Evolutionary conservation across 345 rosid genomes (phyloP), one percentile per base, ranked within the genome.

Genomic region (Arabis hirsuta): DNA sequence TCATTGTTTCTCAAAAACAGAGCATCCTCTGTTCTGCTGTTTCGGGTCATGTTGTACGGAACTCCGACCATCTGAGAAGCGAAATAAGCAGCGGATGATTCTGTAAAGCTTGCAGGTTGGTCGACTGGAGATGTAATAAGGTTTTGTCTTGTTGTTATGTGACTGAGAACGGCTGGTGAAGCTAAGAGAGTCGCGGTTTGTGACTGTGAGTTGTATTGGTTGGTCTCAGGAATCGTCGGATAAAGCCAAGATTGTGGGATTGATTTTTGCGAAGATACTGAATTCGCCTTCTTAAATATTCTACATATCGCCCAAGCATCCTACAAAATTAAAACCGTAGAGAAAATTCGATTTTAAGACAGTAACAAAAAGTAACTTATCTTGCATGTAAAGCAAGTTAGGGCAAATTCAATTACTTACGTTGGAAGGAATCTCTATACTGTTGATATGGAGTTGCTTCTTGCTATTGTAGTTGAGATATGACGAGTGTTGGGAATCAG

Each of bases 241-340:
- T 47, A 67, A 16, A 69, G 22, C 90, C 88, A 85, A 31, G 96
- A 79, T 34, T 84, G 87, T 29, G 87, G 82, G 11, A 83, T 60
- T 56, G 96, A 81, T 81, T 86, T 84, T 46, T 89, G 98, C 16
- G 94, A 86, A 75, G 79, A 69, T 20, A 83, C 79, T 6, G 96
- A 75, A 44, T 82, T 91, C 4, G 87, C 82, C 76, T 94, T 94
- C 86, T 85, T 94, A 83, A 94, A 94, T 78, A 94, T 94, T 86
- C 92, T 85, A 16, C 98, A 94, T 36, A 94, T 94, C 58, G 98
- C 98, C 97, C 98, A 94, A 2, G 95, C 85, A 62, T 91, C 98
- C 96, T 94, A 82, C 45, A 57, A 27, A 54, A 68, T 29, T 29
- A 29, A 29, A 29, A 29, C 32, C 32, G 32, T 4, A 29, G 32